phyloP scores from a whole-genome alignment of 495 filamentous ascomycete species.

The Collariella sp. region DNA sequence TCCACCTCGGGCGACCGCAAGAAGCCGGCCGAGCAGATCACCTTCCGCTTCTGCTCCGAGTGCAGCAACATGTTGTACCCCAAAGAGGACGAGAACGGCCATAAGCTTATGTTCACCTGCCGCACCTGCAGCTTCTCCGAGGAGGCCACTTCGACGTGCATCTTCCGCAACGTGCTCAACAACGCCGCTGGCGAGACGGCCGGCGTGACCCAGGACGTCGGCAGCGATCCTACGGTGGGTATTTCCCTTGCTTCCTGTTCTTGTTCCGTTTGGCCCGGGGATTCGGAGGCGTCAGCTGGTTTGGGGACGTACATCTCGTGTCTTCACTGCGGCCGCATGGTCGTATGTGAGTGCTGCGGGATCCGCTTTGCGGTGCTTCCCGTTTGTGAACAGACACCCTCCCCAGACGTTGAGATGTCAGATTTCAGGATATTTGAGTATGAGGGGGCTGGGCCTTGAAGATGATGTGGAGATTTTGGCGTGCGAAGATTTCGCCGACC shows the following conservation, averaged over 20 bases:
- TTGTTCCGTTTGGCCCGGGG: slow-evolving; percentile 1
- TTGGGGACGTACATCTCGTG: slow-evolving; percentile 14
- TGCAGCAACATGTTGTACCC: slow-evolving; percentile 98
- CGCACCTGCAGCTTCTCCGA: slow-evolving; percentile 88
- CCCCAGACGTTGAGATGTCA: neutral
- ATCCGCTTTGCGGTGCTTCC: slow-evolving; percentile 8
- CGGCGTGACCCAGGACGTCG: slow-evolving; percentile 94
- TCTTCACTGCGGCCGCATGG: slow-evolving; percentile 14
- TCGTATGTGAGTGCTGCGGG: slow-evolving; percentile 13
- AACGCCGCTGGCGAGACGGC: slow-evolving; percentile 89
- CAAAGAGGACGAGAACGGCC: slow-evolving; percentile 66
- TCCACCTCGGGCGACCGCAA: slow-evolving; percentile 44
- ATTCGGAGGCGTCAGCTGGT: neutral
- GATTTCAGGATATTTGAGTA: neutral
- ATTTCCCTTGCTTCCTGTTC: slow-evolving; percentile 29
- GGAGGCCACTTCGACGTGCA: slow-evolving; percentile 71
- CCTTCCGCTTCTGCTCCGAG: slow-evolving; percentile 95
- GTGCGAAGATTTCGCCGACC: slow-evolving; percentile 6
- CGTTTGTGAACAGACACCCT: neutral
- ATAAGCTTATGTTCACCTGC: slow-evolving; percentile 54
- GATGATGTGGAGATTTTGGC: slow-evolving; percentile 10
- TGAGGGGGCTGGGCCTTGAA: slow-evolving; percentile 2
- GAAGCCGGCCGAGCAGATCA: slow-evolving; percentile 64
- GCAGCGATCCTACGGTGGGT: slow-evolving; percentile 95
- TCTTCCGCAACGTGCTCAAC: slow-evolving; percentile 86